phyloP scores from a whole-genome alignment of 805 yeast species.

The Candida boleticola region DNA sequence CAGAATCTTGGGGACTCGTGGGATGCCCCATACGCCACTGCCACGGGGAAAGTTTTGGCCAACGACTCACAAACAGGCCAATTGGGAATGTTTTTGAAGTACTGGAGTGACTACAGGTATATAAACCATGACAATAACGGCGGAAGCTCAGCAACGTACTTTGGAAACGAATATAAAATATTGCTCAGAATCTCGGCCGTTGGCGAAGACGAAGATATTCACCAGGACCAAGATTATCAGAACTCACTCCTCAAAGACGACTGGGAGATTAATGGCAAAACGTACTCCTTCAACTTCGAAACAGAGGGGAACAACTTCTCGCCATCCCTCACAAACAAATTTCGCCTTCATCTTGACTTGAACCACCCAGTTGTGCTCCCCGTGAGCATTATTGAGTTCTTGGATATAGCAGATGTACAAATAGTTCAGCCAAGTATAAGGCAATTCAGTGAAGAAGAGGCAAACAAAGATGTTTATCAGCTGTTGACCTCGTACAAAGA shows the following conservation, averaged over 20 bases:
- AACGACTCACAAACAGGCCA: constrained; percentile 20
- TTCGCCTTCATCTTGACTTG: background rate
- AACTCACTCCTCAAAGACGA: constrained; percentile 4
- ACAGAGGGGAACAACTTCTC: background rate
- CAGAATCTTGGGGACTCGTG: background rate
- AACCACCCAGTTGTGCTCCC: background rate
- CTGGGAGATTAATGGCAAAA: constrained; percentile 10
- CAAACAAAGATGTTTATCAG: constrained; percentile 6
- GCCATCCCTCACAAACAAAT: background rate
- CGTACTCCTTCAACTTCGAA: constrained; percentile 1
- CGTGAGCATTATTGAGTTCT: background rate
- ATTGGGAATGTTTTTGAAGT: constrained; percentile 35
- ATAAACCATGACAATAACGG: constrained; percentile 21
- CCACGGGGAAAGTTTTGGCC: constrained; percentile 26
- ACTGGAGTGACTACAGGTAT: constrained; percentile 33
- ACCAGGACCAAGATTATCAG: background rate
- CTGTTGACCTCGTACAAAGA: constrained; percentile 3
- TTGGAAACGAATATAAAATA: constrained; percentile 19
- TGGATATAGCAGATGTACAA: background rate
- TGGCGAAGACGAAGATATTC: background rate
- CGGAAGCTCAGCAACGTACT: background rate
- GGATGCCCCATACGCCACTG: constrained; percentile 9
- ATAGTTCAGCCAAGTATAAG: too few relatives aligned
- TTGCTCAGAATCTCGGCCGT: constrained; percentile 20
- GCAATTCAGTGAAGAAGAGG: background rate